These are phyloP conservation scores for Umbelopsis ramanniana DNA, from an alignment of 192 early-diverging fungal species.

Conservation along the genomic window DNA sequence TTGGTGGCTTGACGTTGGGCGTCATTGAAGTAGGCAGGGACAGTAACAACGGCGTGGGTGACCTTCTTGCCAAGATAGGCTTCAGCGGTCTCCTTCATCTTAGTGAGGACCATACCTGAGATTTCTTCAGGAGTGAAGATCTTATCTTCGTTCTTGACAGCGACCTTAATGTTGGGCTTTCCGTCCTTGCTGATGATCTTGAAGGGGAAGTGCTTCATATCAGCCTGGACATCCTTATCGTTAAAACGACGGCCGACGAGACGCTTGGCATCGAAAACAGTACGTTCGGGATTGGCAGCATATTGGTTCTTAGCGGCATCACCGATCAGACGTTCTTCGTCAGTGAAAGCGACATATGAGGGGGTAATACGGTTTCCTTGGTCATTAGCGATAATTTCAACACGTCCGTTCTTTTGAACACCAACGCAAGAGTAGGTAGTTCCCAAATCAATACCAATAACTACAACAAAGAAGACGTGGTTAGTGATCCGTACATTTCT, in stretches of 20 bases:
- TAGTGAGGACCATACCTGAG: conserved; percentile 92
- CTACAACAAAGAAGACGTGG: conserved; percentile 9
- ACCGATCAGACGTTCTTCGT: conserved; percentile 88
- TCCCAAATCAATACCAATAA: conserved; percentile 53
- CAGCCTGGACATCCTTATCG: conserved; percentile 87
- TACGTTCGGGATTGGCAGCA: conserved; percentile 83
- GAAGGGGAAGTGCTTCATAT: conserved; percentile 95
- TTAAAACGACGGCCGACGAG: conserved; percentile 82
- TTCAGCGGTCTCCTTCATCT: conserved; percentile 92
- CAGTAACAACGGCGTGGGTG: conserved; percentile 87
- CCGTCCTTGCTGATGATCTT: conserved; percentile 74
- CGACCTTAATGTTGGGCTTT: conserved; percentile 78
- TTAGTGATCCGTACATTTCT: background rate
- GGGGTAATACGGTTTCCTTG: conserved; percentile 93
- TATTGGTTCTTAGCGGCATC: conserved; percentile 96
- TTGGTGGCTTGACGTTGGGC: conserved; percentile 92
- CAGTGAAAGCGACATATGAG: conserved; percentile 91
- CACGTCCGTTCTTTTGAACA: conserved; percentile 41
- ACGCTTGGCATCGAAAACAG: conserved; percentile 93
- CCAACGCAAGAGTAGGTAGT: conserved; percentile 53
- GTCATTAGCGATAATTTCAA: conserved; percentile 93
- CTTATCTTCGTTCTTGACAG: conserved; percentile 82
- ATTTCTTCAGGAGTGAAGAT: conserved; percentile 90
- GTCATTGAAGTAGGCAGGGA: conserved; percentile 94
- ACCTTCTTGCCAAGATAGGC: conserved; percentile 80